Conservation (phyloP, 1,284 basidiomycete species). For the Cryptococcus sp. region DNA sequence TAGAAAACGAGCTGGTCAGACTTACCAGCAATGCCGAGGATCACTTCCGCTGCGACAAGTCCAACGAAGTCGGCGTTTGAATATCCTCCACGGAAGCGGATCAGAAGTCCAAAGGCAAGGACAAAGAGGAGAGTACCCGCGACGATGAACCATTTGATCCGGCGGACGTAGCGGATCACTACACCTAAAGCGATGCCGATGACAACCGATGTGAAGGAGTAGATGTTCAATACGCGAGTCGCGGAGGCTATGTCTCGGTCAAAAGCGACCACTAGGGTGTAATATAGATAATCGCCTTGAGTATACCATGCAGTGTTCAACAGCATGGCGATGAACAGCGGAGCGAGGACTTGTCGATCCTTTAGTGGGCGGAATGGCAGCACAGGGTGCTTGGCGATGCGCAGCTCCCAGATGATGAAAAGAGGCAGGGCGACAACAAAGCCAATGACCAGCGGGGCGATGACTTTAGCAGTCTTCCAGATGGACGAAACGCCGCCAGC, state of each 20-base stretch:
- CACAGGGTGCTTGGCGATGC: conserved; percentile 47
- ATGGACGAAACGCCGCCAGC: conserved; percentile 40
- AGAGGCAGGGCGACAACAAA: conserved; percentile 44
- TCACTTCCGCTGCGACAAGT: conserved; percentile 52
- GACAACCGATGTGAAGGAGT: conserved; percentile 53
- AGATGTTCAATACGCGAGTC: conserved; percentile 51
- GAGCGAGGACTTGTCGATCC: conserved; percentile 50
- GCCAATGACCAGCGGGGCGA: conserved; percentile 53
- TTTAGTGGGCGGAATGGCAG: conserved; percentile 51
- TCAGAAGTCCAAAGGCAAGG: conserved; percentile 52
- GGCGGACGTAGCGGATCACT: conserved; percentile 47
- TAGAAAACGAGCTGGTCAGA: not conserved
- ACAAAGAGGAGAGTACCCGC: conserved; percentile 37
- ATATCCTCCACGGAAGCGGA: conserved; percentile 52
- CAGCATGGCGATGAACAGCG: conserved; percentile 48
- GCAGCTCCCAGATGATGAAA: conserved; percentile 53
- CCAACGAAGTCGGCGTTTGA: conserved; percentile 34
- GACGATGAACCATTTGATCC: conserved; percentile 53
- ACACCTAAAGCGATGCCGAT: conserved; percentile 49
- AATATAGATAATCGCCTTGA: conserved; percentile 51
- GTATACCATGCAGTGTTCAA: conserved; percentile 54
- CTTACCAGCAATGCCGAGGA: conserved; percentile 53
- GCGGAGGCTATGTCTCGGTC: conserved; percentile 45
- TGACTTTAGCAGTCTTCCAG: conserved; percentile 49
- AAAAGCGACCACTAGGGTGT: conserved; percentile 51